Evolutionary conservation across 371 early-diverging fungal genomes (phyloP), one percentile per base, ranked within the genome.

Genomic region (Syncephalis plumigaleata): DNA sequence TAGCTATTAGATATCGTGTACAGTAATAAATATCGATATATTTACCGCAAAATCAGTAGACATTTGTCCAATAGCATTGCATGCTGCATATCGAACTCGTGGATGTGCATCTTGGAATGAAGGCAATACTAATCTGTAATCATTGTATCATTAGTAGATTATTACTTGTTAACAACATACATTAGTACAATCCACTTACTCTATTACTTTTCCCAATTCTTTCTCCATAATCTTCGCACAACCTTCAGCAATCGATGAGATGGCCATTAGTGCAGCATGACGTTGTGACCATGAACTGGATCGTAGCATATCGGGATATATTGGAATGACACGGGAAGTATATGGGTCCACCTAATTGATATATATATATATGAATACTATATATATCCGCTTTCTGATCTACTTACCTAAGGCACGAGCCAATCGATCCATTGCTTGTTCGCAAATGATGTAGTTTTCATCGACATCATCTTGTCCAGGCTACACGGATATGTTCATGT

Each of bases 31-130:
- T 31, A 31, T 31, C 31, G 11, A 31, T 31, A 31, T 31, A 31
- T 31, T 64, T 23, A 89, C 87, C 45, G 87, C 79, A 60, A 96
- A 95, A 65, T 98, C 97, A 3, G 90, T 91, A 44, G 86, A 81
- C 82, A 98, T 79, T 65, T 96, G 97, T 17, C 98, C 98, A 39
- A 95, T 63, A 43, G 89, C 81, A 60, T 94, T 91, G 66, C 91
- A 91, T 26, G 88, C 87, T 42, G 96, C 95, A 64, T 91, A 87
- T 39, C 93, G 83, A 31, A 98, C 96, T 49, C 97, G 80, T 16
- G 91, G 84, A 54, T 96, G 90, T n/a, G 85, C 73, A 60, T 98
- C 96, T 40, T 77, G 71, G 55, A 90, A 66, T 58, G 72, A 79
- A 38, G 89, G 87, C 7, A 80, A 55, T 21, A 97, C 70, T 61